Percentiles rank a stretch among this genome's conserved stretches.
Conservation (phyloP, 768 basidiomycete genomes). For the Lactarius evosmus region DNA sequence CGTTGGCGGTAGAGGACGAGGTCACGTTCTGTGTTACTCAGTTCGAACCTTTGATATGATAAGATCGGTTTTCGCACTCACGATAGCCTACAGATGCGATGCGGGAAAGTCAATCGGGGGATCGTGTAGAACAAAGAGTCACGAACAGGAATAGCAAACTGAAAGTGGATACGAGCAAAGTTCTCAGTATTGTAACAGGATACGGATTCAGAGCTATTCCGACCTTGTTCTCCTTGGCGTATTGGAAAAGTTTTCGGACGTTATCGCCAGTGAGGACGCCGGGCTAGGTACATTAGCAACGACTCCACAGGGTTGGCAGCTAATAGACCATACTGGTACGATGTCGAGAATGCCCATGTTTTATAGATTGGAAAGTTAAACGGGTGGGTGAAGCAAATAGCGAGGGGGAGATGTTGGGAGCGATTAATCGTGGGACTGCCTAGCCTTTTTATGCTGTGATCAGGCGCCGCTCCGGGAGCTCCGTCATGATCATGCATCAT, state of each 20-base stretch:
- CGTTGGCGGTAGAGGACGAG: slow-evolving; percentile 92
- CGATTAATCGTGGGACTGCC: slow-evolving; percentile 4
- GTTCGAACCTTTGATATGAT: slow-evolving; percentile 16
- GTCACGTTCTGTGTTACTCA: slow-evolving; percentile 74
- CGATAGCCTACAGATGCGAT: slow-evolving; percentile 57
- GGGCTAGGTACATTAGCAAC: slow-evolving; percentile 47
- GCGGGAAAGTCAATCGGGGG: slow-evolving; percentile 11
- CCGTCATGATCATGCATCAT: slow-evolving; percentile 17
- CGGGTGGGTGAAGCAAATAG: background rate
- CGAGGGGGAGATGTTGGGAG: slow-evolving; percentile 6
- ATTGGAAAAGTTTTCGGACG: slow-evolving; percentile 92
- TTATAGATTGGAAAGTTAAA: background rate
- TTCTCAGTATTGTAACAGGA: slow-evolving; percentile 5
- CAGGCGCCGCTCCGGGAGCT: slow-evolving; percentile 22
- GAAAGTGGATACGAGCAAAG: slow-evolving; percentile 21
- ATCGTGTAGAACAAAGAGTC: background rate
- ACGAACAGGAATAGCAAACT: slow-evolving; percentile 88
- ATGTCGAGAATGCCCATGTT: slow-evolving; percentile 80
- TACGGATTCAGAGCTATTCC: slow-evolving; percentile 30
- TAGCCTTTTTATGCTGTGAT: slow-evolving; percentile 11
- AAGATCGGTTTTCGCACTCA: slow-evolving; percentile 42
- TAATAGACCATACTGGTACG: slow-evolving; percentile 61
- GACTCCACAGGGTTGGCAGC: background rate
- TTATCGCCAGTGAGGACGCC: slow-evolving; percentile 96
- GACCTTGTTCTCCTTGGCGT: slow-evolving; percentile 86